phyloP scores from a whole-genome alignment of 345 rosid species.

The Acer negundo region DNA sequence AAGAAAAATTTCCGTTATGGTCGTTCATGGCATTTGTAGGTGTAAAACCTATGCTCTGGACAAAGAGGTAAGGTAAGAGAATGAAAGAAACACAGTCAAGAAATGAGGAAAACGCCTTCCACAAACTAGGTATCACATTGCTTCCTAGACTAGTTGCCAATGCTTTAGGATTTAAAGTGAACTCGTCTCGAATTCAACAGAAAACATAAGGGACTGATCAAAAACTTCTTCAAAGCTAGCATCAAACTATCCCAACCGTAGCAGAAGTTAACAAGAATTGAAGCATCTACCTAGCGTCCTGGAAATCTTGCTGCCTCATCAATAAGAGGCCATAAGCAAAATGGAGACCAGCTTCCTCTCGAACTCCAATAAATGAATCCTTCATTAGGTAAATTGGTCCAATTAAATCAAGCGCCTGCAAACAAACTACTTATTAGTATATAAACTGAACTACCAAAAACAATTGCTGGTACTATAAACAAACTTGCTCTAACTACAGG shows the following conservation, averaged over 20 bases:
- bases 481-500: slow-evolving; percentile 9
- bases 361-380: slow-evolving; percentile 80
- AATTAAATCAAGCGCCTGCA: slow-evolving; percentile 90
- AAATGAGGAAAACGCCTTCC: neutral
- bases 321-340: slow-evolving; percentile 91
- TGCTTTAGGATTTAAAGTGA: neutral
- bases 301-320: slow-evolving; percentile 93
- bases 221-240: neutral
- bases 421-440: slow-evolving; percentile 14
- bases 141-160: neutral
- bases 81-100: neutral
- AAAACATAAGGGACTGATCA: slow-evolving; percentile 2
- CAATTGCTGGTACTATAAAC: neutral
- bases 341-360: slow-evolving; percentile 90
- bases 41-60: neutral
- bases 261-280: slow-evolving; percentile 14
- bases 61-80: neutral
- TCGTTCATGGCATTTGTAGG: neutral
- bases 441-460: neutral
- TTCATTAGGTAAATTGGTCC: slow-evolving; percentile 80
- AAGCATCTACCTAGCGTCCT: slow-evolving; percentile 75
- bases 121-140: neutral
- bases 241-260: neutral
- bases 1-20: neutral
- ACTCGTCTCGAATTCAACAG: neutral